Percentiles rank a stretch among this genome's conserved stretches.
These are phyloP conservation scores for Magnaporthiopsis rhizophila DNA, from an alignment of 2,329 filamentous ascomycete species.

Conservation along the genomic window DNA sequence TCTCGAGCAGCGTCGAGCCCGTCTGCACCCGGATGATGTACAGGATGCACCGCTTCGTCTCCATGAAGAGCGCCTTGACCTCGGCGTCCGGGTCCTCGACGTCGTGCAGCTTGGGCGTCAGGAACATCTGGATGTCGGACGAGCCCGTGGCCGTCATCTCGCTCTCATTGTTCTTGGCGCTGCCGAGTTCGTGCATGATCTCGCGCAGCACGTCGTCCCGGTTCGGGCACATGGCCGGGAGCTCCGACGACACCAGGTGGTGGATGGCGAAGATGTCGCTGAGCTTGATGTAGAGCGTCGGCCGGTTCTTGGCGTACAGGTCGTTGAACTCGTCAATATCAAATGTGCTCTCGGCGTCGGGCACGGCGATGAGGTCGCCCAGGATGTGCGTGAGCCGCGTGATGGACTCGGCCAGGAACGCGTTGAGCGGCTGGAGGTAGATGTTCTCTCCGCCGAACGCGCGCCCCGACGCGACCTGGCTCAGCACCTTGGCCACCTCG, in stretches of 20 bases:
- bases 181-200: conserved; percentile 87
- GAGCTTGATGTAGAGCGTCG: conserved; percentile 99
- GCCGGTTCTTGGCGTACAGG: conserved; percentile 90
- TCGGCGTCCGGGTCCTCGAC: conserved; percentile 89
- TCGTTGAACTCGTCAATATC: conserved; percentile 99
- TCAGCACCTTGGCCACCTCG: conserved; percentile 85
- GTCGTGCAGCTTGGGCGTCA: conserved; percentile 84
- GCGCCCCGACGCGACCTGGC: conserved; percentile 80
- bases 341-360: conserved; percentile 83
- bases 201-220: conserved; percentile 86
- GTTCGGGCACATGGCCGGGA: conserved; percentile 66
- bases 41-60: conserved; percentile 92
- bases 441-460: conserved; percentile 92
- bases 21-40: conserved; percentile 98
- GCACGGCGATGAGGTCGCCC: conserved; percentile 70
- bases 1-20: conserved; percentile 86
- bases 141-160: conserved; percentile 83
- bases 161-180: conserved; percentile 91
- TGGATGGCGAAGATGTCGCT: conserved; percentile 95
- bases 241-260: conserved; percentile 72
- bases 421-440: conserved; percentile 91
- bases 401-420: conserved; percentile 79
- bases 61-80: conserved; percentile 89
- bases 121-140: conserved; percentile 81
- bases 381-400: conserved; percentile 71